Percentiles rank a stretch among this genome's conserved stretches.
Evolutionary conservation across 495 filamentous ascomycete genomes (phyloP).

Genomic region (Durotheca rogersii): DNA sequence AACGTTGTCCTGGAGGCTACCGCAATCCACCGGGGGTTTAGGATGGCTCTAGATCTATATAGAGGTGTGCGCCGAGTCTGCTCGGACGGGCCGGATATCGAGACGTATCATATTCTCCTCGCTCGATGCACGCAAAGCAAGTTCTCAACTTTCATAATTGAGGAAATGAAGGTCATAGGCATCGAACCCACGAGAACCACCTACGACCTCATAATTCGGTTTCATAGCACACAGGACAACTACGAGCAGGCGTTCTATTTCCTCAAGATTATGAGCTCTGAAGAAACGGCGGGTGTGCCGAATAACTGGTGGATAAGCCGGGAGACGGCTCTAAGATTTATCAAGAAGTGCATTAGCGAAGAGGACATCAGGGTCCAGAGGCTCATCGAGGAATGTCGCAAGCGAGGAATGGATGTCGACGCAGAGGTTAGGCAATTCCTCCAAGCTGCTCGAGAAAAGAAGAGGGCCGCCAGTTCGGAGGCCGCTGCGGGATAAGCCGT

Average conservation of each 20-base stretch:
- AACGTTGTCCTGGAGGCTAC: conserved; percentile 64
- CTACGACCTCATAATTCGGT: conserved; percentile 68
- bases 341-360: conserved; percentile 42
- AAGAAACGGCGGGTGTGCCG: conserved; percentile 8
- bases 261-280: conserved; percentile 53
- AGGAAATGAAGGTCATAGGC: conserved; percentile 69
- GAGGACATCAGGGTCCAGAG: conserved; percentile 48
- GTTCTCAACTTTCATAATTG: conserved; percentile 65
- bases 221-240: conserved; percentile 56
- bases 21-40: conserved; percentile 43
- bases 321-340: conserved; percentile 39
- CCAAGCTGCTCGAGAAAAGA: conserved; percentile 7
- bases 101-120: conserved; percentile 68
- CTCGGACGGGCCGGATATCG: conserved; percentile 55
- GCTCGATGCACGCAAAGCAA: conserved; percentile 59
- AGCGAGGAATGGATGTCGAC: conserved; percentile 31
- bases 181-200: conserved; percentile 61
- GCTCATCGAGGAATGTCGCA: conserved; percentile 41
- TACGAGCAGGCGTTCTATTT: conserved; percentile 61
- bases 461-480: not conserved
- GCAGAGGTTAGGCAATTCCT: conserved; percentile 23
- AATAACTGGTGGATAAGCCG: conserved; percentile 43
- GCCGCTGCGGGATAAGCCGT: not conserved
- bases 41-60: conserved; percentile 66
- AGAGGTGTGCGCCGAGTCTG: conserved; percentile 66